Base-by-base conservation (phyloP, 495 filamentous ascomycete species). In the Chaetomidium leptoderma region DNA sequence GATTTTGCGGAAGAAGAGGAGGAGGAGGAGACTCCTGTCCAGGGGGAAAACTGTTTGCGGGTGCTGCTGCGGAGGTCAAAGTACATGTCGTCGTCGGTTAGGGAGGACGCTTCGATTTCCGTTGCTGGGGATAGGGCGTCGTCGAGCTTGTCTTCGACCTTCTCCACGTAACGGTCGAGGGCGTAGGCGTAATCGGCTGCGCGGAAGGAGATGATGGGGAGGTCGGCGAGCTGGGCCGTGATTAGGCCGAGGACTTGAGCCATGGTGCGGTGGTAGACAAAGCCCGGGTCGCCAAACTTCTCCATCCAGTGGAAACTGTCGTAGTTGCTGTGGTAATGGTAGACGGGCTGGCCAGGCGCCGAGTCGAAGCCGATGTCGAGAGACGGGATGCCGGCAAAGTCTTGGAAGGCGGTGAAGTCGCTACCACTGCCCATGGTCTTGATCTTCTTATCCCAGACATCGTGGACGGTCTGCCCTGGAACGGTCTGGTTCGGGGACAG, bases 321-420 rank as follows among this genome's bases (percentile, higher is more conserved):
- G 73, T 95, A 96, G 76, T 95, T 97, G 70, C 86, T 91, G 72
- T 95, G 88, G 63, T 91, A 91, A 16, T 93, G 92, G 70, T 84
- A 95, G 17, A 83, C 73, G 8, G 74, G 60, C 35, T 65, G 65
- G 6, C 51, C 64, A 21, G 77, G 65, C 36, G 78, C 72, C 16
- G 81, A 80, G 37, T 72, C 67, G 69, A 98, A 98, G 35, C 86
- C 83, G 59, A 97, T 83, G 65, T 96, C 91, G 59, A 97, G 75
- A 43, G 85, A 91, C 6, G 91, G 91, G 36, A 89, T 83, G 42
- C 93, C 93, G 21, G 90, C 91, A 61, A 90, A 87, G 68, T 93
- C 86, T 69, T 97, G 92, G 72, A 96, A 98, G 46, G 95, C 87
- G 23, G 91, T 88, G 63, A 90, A 95, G 63, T 97, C 93, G 66